Evolutionary conservation across 306 rosid genomes (phyloP).

Genomic region (Adenanthera pavonina): DNA sequence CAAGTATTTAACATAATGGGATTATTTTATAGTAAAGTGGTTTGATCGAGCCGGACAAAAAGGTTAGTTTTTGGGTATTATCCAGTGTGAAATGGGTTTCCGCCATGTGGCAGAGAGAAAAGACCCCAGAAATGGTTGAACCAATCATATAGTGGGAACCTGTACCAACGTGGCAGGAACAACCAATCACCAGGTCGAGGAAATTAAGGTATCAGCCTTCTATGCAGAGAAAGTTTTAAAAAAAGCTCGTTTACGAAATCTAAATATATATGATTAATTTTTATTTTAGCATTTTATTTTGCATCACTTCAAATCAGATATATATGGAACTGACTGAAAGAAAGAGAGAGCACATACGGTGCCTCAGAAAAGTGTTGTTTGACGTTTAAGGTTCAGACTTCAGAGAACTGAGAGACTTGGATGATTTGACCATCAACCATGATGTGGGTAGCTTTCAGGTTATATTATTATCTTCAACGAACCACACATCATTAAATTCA

Average conservation of each 20-base stretch:
- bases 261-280: not conserved
- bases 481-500: not conserved
- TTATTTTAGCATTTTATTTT: slow-evolving; percentile 38
- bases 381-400: slow-evolving; percentile 58
- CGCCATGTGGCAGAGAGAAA: slow-evolving; percentile 36
- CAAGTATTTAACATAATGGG: not conserved
- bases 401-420: slow-evolving; percentile 42
- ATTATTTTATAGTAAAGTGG: slow-evolving; percentile 16
- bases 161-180: slow-evolving; percentile 63
- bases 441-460: not conserved
- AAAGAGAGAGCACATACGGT: slow-evolving; percentile 25
- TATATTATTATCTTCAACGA: not conserved
- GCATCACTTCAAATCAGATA: slow-evolving; percentile 47
- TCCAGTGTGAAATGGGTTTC: slow-evolving; percentile 52
- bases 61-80: slow-evolving; percentile 39
- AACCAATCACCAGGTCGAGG: slow-evolving; percentile 90
- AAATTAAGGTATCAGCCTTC: slow-evolving; percentile 79
- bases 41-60: slow-evolving; percentile 53
- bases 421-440: slow-evolving; percentile 49
- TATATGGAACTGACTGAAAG: not conserved
- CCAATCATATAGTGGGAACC: slow-evolving; percentile 68
- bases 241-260: not conserved
- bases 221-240: not conserved
- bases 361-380: slow-evolving; percentile 38
- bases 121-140: slow-evolving; percentile 50